Base-by-base conservation (phyloP, 2,329 filamentous ascomycete species). In the Aspergillus luchuensis region DNA sequence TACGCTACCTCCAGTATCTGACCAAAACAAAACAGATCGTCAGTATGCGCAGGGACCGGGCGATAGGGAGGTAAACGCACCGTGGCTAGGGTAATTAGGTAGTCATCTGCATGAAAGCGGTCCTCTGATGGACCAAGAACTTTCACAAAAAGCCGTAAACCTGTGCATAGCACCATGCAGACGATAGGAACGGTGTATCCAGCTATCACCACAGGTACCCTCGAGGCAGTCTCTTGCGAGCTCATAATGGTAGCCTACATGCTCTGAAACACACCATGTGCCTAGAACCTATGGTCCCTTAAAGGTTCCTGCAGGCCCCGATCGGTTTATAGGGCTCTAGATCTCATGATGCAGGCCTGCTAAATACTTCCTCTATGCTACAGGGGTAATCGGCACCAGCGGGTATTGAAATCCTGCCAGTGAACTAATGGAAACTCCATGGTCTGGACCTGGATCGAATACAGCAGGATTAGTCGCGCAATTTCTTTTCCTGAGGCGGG, bases 1-100 rank as follows among this genome's bases (percentile, higher is more conserved):
- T 59, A 59, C 23, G 57, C 45, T 21, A 59, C 38, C 39, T 56
- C 57, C 3, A 59, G 25, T 10, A n/a, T 45, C 53, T 56, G n/a
- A 13, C 5, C 23, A 5, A 30, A 7, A 47, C 25, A 47, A 47
- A 4, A 10, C 25, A 23, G 8, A 36, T 47, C 17, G 25, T 56
- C 41, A 56, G 39, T 33, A 17, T 15, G 7, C 15, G 7, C 30
- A 30, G 19, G 21, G 5, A 41, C n/a, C 8, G 15, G 5, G 7
- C 10, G 23, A n/a, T 15, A 11, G 11, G 30, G 17, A 21, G 13
- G 33, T 8, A 30, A 48, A 50, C 33, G 5, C 6, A 59, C 57
- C 28, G 39, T 59, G 17, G 57, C 57, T 19, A 59, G 17, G 13
- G 23, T 50, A 15, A 56, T 59, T 2, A 56, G 7, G 13, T 50